These are phyloP conservation scores for Penicillium polonicum DNA, from an alignment of 2,329 filamentous ascomycete species.

Conservation along the genomic window DNA sequence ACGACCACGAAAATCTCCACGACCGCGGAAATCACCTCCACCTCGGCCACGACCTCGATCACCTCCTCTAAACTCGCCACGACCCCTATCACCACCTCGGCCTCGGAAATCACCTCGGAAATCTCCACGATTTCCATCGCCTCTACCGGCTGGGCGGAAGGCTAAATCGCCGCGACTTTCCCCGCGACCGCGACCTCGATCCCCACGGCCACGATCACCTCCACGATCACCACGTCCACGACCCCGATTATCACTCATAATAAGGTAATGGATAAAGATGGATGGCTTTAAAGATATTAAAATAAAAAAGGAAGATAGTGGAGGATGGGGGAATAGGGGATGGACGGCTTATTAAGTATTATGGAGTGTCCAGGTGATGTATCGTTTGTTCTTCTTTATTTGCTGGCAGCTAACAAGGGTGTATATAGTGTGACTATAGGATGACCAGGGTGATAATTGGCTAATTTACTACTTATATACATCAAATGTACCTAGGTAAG, in stretches of 20 bases:
- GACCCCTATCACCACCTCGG: slow-evolving; percentile 19
- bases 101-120: slow-evolving; percentile 16
- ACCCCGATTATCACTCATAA: slow-evolving; percentile 10
- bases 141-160: slow-evolving; percentile 11
- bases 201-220: slow-evolving; percentile 21
- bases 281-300: neutral
- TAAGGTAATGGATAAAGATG: neutral
- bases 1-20: slow-evolving; percentile 26
- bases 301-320: neutral
- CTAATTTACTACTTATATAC: neutral
- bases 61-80: slow-evolving; percentile 24
- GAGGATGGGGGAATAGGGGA: neutral
- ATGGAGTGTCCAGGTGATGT: neutral
- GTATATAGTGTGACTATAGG: neutral
- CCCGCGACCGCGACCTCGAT: slow-evolving; percentile 17
- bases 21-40: slow-evolving; percentile 24
- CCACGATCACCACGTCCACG: slow-evolving; percentile 23
- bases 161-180: slow-evolving; percentile 26
- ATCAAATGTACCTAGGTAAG: neutral
- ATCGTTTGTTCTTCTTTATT: neutral
- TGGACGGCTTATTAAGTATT: neutral
- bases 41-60: slow-evolving; percentile 28
- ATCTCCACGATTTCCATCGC: slow-evolving; percentile 12
- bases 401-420: neutral
- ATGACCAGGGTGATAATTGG: neutral